Evolutionary conservation across 2,329 filamentous ascomycete species (phyloP).

Genomic region (Falciphora oryzae): DNA sequence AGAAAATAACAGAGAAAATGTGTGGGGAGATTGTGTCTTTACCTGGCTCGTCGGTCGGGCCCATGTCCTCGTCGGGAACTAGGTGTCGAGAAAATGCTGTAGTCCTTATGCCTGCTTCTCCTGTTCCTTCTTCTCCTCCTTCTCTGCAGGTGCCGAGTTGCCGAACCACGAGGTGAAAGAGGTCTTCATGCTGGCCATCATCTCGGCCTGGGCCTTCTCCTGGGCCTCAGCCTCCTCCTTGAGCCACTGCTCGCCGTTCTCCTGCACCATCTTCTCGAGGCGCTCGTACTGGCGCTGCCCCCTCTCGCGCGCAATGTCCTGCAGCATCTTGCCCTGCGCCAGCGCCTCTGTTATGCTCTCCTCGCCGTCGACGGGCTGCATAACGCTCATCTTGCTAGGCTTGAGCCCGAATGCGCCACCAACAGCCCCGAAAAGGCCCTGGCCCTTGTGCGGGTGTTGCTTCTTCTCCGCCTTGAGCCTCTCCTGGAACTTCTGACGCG

Average conservation of each 20-base stretch:
- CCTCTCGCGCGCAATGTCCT: slow-evolving; percentile 87
- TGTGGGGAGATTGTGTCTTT: neutral
- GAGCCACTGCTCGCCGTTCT: slow-evolving; percentile 93
- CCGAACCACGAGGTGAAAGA: slow-evolving; percentile 58
- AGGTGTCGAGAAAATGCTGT: neutral
- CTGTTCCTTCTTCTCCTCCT: slow-evolving; percentile 13
- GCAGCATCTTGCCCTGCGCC: slow-evolving; percentile 92
- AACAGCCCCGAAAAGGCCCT: slow-evolving; percentile 59
- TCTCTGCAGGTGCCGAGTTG: slow-evolving; percentile 12
- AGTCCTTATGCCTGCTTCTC: slow-evolving; percentile 11
- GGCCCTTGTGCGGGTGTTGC: slow-evolving; percentile 47
- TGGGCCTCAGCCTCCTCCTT: slow-evolving; percentile 86
- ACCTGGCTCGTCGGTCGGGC: neutral
- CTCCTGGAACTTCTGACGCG: slow-evolving; percentile 78
- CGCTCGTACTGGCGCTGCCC: slow-evolving; percentile 86
- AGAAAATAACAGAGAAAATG: neutral
- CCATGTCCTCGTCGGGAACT: too few species aligned
- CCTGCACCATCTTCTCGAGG: slow-evolving; percentile 83
- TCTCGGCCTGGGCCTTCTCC: slow-evolving; percentile 85
- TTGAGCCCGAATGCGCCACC: slow-evolving; percentile 74
- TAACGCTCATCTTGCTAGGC: slow-evolving; percentile 56
- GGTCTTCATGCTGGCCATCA: slow-evolving; percentile 86
- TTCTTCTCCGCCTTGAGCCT: slow-evolving; percentile 64
- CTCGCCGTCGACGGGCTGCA: slow-evolving; percentile 56
- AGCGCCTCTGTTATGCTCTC: slow-evolving; percentile 68